Evolutionary conservation across 2,329 filamentous ascomycete genomes (phyloP).

Genomic region (Scytalidium lignicola): DNA sequence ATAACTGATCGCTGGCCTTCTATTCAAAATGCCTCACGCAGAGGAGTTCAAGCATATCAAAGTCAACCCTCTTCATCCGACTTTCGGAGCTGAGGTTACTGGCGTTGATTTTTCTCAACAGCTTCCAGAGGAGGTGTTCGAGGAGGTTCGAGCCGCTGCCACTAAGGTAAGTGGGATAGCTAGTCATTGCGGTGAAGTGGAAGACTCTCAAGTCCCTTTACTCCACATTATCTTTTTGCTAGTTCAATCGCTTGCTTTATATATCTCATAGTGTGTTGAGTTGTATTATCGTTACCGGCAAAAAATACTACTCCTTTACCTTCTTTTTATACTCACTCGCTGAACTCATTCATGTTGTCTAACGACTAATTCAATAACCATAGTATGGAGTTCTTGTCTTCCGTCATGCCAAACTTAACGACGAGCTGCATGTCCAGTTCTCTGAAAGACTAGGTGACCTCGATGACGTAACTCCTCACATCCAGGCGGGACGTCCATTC

Average conservation of each 20-base stretch:
- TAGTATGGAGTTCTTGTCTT: slow-evolving; percentile 50
- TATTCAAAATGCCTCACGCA: slow-evolving; percentile 9
- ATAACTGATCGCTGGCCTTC: not conserved
- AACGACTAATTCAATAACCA: not conserved
- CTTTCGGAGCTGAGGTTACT: slow-evolving; percentile 1
- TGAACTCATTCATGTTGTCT: too few species aligned
- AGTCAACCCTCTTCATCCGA: slow-evolving; percentile 2
- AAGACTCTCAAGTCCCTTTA: not conserved
- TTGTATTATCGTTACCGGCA: too few species aligned
- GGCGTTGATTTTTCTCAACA: slow-evolving; percentile 1
- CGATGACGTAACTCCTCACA: slow-evolving; percentile 46
- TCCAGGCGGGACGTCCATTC: slow-evolving; percentile 37
- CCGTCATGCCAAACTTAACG: slow-evolving; percentile 41
- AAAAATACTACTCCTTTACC: too few species aligned
- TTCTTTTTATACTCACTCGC: too few species aligned
- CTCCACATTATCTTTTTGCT: too few species aligned
- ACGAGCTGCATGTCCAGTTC: slow-evolving; percentile 44
- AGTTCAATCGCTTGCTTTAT: too few species aligned
- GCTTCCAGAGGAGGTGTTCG: not conserved
- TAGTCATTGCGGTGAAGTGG: not conserved
- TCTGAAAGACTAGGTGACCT: slow-evolving; percentile 45
- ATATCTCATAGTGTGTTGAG: too few species aligned
- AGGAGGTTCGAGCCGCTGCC: not conserved
- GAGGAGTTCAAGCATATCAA: slow-evolving; percentile 24
- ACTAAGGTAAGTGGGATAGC: slow-evolving; percentile 16